These are phyloP conservation scores for Xylaria sp. DNA, from an alignment of 2,329 filamentous ascomycete species.

Conservation along the genomic window DNA sequence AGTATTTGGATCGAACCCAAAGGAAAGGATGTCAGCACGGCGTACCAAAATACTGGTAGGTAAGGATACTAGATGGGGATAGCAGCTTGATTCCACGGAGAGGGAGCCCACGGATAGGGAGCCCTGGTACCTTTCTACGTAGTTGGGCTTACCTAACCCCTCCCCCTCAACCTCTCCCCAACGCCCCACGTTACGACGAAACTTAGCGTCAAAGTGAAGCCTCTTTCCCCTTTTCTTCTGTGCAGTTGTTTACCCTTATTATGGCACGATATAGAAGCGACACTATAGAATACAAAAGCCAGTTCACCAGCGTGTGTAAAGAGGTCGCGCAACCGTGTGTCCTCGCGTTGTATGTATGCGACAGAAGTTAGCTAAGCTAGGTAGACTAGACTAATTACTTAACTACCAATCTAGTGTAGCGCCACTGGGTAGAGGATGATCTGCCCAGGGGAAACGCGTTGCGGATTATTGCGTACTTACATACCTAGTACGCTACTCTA, in stretches of 20 bases:
- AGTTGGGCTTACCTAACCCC: background rate
- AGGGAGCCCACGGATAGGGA: too few species aligned
- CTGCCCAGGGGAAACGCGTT: constrained; percentile 1
- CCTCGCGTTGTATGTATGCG: background rate
- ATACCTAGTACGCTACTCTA: too few species aligned
- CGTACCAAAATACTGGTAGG: too few species aligned
- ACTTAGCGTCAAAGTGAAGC: background rate
- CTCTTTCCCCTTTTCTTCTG: background rate
- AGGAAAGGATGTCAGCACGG: too few species aligned
- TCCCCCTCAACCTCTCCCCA: too few species aligned
- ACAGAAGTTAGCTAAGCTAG: background rate
- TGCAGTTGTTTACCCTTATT: background rate
- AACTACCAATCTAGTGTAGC: background rate
- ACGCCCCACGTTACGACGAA: background rate
- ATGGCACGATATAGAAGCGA: too few species aligned
- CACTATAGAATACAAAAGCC: background rate
- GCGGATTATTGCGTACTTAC: background rate
- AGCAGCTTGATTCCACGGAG: background rate
- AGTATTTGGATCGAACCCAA: too few species aligned
- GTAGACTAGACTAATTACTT: background rate
- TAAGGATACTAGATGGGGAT: background rate
- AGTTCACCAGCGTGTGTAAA: background rate
- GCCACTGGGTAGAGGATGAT: background rate
- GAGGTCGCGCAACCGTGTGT: background rate
- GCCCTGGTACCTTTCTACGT: background rate